Evolutionary conservation across 2,329 filamentous ascomycete species (phyloP), one percentile per base, ranked within the genome.

Genomic region (Cercospora brassicicola): DNA sequence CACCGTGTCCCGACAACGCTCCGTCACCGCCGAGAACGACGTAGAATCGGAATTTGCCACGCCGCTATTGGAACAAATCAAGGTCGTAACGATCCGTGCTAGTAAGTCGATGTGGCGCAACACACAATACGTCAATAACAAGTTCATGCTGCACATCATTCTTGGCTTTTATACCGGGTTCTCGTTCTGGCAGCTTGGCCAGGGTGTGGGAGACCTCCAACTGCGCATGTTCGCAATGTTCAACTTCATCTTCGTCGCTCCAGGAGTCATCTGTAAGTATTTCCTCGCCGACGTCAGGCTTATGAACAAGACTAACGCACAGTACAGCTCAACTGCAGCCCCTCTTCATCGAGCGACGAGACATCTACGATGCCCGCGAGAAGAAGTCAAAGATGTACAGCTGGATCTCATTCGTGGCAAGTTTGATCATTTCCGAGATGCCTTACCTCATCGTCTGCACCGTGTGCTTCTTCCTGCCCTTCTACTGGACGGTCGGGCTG

Each of bases 371-470:
- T 76, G 83, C 82, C 4, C 85, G 86, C 62, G 86, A 89, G 74
- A 83, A 86, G 26, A 85, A 89, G 0, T 87, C 85, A 76, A 91
- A 91, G 74, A 84, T 88, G 0, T 93, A 93, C 80, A 90, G 88
- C 0, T 93, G 91, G 90, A 83, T 87, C 71, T 88, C 85, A 0
- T 93, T 93, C 78, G 85, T 92, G 76, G 81, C 90, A 0, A 86
- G 89, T 73, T 90, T 91, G 73, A 86, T 92, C 66, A 65, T 90
- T 1, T 89, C 90, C 53, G 91, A 93, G 77, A 82, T 93, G 1
- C 90, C 90, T 0, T 93, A 84, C 78, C 83, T 86, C 36, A 81
- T 88, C 13, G 63, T 92, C 13, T 87, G 88, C 2, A 88, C 84
- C 10, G 79, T 91, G 18, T 66, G 84, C 2, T 86, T 85, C 78